Evolutionary conservation across 1,284 basidiomycete species (phyloP).

Genomic region (Coriolopsis trogii): DNA sequence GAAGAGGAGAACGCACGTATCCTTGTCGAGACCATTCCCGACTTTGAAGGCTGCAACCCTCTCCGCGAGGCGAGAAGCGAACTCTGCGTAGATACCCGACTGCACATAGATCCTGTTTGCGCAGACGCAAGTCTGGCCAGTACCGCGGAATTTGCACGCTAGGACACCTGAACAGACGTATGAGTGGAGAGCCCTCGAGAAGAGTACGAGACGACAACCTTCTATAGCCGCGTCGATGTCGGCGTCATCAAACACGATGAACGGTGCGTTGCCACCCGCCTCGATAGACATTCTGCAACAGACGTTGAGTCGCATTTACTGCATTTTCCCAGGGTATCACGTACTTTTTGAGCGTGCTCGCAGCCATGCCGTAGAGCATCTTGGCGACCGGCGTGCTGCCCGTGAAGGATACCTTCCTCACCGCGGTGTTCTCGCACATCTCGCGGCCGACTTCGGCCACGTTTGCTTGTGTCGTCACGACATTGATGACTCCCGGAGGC

Average conservation of each 20-base stretch:
- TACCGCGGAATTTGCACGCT: slow-evolving; percentile 89
- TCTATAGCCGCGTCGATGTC: slow-evolving; percentile 94
- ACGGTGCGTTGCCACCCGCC: slow-evolving; percentile 89
- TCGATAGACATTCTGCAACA: slow-evolving; percentile 75
- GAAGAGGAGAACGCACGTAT: slow-evolving; percentile 54
- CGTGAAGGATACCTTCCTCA: slow-evolving; percentile 94
- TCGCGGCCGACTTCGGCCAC: slow-evolving; percentile 82
- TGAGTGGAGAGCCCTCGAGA: neutral
- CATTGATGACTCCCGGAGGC: slow-evolving; percentile 94
- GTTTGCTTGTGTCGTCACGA: slow-evolving; percentile 87
- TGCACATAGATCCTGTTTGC: slow-evolving; percentile 90
- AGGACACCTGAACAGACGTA: slow-evolving; percentile 61
- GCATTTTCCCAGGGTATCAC: slow-evolving; percentile 20
- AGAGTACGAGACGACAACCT: slow-evolving; percentile 41
- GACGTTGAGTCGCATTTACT: slow-evolving; percentile 1
- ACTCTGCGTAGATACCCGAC: slow-evolving; percentile 82
- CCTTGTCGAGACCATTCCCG: slow-evolving; percentile 85
- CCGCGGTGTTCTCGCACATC: slow-evolving; percentile 73
- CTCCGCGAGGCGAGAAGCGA: slow-evolving; percentile 80
- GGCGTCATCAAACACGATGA: slow-evolving; percentile 97
- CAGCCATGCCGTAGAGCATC: slow-evolving; percentile 81
- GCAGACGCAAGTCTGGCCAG: slow-evolving; percentile 91
- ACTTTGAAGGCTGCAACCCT: slow-evolving; percentile 90
- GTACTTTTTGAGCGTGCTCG: slow-evolving; percentile 90
- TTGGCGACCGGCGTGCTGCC: slow-evolving; percentile 93